phyloP scores from a whole-genome alignment of 2,329 filamentous ascomycete genomes.

The Colletotrichum salicis region DNA sequence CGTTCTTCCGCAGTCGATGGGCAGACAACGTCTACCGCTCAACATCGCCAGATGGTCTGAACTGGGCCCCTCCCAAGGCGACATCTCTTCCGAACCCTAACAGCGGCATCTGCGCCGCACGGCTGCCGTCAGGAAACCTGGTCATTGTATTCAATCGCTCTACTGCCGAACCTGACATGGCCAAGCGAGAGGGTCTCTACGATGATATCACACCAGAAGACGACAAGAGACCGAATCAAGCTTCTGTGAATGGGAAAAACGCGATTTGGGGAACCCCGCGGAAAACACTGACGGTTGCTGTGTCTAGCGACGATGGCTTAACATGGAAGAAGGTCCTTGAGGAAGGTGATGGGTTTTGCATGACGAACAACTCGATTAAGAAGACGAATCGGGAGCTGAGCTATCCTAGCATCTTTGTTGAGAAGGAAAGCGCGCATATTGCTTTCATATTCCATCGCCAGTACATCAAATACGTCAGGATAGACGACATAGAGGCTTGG shows the following conservation, averaged over 20 bases:
- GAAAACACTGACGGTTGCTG: conserved; percentile 46
- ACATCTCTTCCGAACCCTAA: conserved; percentile 55
- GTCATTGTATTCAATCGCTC: conserved; percentile 55
- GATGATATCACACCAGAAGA: conserved; percentile 55
- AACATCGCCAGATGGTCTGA: conserved; percentile 50
- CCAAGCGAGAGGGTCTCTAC: conserved; percentile 52
- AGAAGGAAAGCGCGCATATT: conserved; percentile 46
- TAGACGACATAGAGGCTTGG: conserved; percentile 43
- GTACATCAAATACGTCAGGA: conserved; percentile 51
- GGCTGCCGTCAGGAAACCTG: conserved; percentile 47
- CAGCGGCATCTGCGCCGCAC: conserved; percentile 51
- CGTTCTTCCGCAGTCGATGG: conserved; percentile 56
- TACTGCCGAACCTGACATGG: conserved; percentile 43
- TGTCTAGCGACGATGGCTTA: conserved; percentile 48
- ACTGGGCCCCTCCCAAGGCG: conserved; percentile 49
- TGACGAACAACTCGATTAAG: conserved; percentile 55
- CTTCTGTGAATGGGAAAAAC: conserved; percentile 46
- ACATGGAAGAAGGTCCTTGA: conserved; percentile 53
- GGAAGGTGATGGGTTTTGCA: conserved; percentile 56
- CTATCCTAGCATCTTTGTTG: conserved; percentile 53
- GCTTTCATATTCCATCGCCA: conserved; percentile 56
- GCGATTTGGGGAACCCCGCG: conserved; percentile 57
- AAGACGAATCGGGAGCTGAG: conserved; percentile 55
- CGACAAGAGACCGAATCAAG: conserved; percentile 52
- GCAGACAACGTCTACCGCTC: conserved; percentile 55